Conservation (phyloP, 2,329 filamentous ascomycete genomes). For the Thelonectria rubi region DNA sequence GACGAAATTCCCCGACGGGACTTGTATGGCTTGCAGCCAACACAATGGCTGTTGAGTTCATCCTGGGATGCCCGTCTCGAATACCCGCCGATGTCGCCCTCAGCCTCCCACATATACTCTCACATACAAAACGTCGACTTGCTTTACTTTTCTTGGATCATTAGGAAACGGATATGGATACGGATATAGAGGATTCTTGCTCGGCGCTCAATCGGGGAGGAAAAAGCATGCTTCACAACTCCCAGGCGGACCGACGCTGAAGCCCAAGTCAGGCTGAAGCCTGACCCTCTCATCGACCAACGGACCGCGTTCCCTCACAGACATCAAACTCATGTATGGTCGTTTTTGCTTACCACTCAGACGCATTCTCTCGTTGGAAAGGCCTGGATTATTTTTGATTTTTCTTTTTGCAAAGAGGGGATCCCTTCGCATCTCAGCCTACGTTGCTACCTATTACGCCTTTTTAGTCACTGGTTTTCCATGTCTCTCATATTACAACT, state of each 20-base stretch:
- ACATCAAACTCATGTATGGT: conserved; percentile 20
- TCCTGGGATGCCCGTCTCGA: not conserved
- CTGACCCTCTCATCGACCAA: conserved; percentile 17
- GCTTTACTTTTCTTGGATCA: conserved; percentile 27
- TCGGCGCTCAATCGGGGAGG: conserved; percentile 31
- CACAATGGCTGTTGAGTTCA: conserved; percentile 4
- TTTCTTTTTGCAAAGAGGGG: conserved; percentile 6
- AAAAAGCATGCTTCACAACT: conserved; percentile 22
- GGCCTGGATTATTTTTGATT: conserved; percentile 1
- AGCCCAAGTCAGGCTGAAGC: conserved; percentile 12
- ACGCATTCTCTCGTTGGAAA: conserved; percentile 24
- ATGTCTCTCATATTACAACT: conserved; percentile 17
- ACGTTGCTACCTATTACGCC: conserved; percentile 13
- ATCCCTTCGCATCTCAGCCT: conserved; percentile 14
- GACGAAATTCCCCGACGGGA: not conserved
- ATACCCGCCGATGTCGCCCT: conserved; percentile 2
- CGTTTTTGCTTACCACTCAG: conserved; percentile 13
- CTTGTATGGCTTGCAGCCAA: not conserved
- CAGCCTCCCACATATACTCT: conserved; percentile 9
- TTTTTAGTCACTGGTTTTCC: conserved; percentile 12
- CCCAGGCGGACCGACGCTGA: conserved; percentile 15
- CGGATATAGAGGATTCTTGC: conserved; percentile 41
- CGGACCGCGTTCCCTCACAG: conserved; percentile 12
- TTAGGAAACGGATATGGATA: conserved; percentile 26
- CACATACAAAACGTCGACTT: conserved; percentile 19